These are phyloP conservation scores for Raddia distichophylla DNA, from an alignment of 176 grass and related monocot species.

Conservation along the genomic window DNA sequence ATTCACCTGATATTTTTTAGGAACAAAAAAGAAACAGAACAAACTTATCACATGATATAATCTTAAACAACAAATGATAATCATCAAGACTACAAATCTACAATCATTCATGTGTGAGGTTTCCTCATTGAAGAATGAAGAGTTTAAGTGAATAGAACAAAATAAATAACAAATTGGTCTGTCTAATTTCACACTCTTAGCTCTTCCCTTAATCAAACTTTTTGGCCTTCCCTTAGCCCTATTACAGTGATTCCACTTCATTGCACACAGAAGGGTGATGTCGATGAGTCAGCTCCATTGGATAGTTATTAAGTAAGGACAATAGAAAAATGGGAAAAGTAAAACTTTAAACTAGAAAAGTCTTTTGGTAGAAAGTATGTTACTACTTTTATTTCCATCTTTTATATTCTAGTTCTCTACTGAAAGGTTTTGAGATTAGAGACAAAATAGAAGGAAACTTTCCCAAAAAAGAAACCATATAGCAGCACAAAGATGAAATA, in stretches of 20 bases:
- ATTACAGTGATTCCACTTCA: conserved; percentile 10
- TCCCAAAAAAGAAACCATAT: background rate
- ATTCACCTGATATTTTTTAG: conserved; percentile 70
- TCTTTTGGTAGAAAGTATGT: background rate
- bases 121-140: conserved; percentile 15
- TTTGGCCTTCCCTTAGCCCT: background rate
- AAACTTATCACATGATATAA: conserved; percentile 25
- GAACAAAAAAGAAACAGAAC: conserved; percentile 24
- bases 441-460: background rate
- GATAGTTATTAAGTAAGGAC: conserved; percentile 1
- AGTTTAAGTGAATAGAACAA: conserved; percentile 5
- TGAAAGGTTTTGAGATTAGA: background rate
- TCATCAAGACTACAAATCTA: background rate
- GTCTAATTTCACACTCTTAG: conserved; percentile 14
- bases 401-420: conserved; percentile 14
- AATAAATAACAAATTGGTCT: conserved; percentile 15
- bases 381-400: background rate
- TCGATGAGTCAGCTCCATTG: background rate
- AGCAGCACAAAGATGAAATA: conserved; percentile 41
- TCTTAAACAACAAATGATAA: conserved; percentile 28
- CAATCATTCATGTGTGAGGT: background rate
- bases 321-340: background rate
- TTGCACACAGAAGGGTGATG: background rate
- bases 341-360: background rate
- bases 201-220: background rate